A percentile compares a stretch with the other conserved stretches of the same genome.
phyloP scores from a whole-genome alignment of 306 rosid species.

The Castanopsis chinensis region DNA sequence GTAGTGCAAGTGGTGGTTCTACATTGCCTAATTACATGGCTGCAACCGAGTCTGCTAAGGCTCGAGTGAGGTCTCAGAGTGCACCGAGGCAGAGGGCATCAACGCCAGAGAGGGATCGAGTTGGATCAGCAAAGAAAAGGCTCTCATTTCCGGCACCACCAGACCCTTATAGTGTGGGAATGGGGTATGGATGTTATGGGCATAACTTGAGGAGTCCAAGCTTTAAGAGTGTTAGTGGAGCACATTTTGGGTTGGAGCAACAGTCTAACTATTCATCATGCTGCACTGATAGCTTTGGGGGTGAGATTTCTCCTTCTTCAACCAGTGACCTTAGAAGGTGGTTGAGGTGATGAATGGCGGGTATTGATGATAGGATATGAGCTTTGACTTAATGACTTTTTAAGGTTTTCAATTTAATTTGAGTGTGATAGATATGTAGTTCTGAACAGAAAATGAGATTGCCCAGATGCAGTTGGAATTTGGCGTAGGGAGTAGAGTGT shows the following conservation, averaged over 20 bases:
- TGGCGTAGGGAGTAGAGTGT: slow-evolving; percentile 32
- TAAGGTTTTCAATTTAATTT: slow-evolving; percentile 28
- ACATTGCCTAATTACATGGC: slow-evolving; percentile 96
- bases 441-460: slow-evolving; percentile 29
- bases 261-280: slow-evolving; percentile 94
- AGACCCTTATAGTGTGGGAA: slow-evolving; percentile 55
- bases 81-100: slow-evolving; percentile 91
- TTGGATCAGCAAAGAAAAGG: slow-evolving; percentile 82
- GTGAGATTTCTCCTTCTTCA: slow-evolving; percentile 89
- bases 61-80: slow-evolving; percentile 83
- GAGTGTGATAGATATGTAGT: slow-evolving; percentile 30
- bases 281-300: slow-evolving; percentile 82
- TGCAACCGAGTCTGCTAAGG: slow-evolving; percentile 93
- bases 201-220: slow-evolving; percentile 87
- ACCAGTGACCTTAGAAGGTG: slow-evolving; percentile 83
- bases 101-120: slow-evolving; percentile 84
- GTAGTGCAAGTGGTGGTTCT: slow-evolving; percentile 3
- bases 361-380: slow-evolving; percentile 10
- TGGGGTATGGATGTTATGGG: slow-evolving; percentile 55
- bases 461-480: slow-evolving; percentile 27
- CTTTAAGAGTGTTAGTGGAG: slow-evolving; percentile 70
- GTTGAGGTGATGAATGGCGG: slow-evolving; percentile 58
- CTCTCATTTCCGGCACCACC: slow-evolving; percentile 86
- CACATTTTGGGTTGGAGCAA: slow-evolving; percentile 69
- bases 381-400: slow-evolving; percentile 14